A percentile compares a stretch with the other conserved stretches of the same genome.
These are phyloP conservation scores for Didymella glomerata DNA, from an alignment of 2,329 filamentous ascomycete genomes.

Conservation along the genomic window DNA sequence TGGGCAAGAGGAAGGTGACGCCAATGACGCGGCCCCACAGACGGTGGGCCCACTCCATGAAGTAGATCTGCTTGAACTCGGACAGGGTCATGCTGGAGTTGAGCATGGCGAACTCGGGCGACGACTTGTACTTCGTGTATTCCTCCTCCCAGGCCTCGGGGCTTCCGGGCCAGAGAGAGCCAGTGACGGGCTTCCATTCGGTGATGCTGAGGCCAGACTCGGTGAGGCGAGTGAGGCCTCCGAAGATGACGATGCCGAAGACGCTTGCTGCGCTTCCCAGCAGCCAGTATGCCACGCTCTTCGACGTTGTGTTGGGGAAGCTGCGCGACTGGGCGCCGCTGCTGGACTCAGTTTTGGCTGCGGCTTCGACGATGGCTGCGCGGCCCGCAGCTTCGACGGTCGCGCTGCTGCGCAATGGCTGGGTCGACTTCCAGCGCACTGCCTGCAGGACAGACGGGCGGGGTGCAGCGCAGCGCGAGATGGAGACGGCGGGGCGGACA, in stretches of 20 bases:
- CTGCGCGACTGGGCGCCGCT: conserved; percentile 34
- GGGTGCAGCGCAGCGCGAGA: conserved; percentile 26
- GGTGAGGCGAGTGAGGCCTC: conserved; percentile 89
- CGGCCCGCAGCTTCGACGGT: conserved; percentile 27
- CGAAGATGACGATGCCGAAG: conserved; percentile 96
- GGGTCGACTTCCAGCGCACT: conserved; percentile 49
- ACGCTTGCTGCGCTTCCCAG: conserved; percentile 90
- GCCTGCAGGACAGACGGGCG: conserved; percentile 41
- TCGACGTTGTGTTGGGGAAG: conserved; percentile 72
- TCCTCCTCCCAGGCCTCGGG: conserved; percentile 87
- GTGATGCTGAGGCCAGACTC: conserved; percentile 98
- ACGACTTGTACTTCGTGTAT: conserved; percentile 89
- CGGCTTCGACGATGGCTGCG: conserved; percentile 24
- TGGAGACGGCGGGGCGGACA: conserved; percentile 27
- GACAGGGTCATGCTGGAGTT: conserved; percentile 92
- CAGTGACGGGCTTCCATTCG: conserved; percentile 97
- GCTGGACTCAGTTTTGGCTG: conserved; percentile 23
- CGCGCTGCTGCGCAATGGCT: conserved; percentile 38
- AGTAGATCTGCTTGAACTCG: conserved; percentile 99
- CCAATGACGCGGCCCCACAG: conserved; percentile 94
- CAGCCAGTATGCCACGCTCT: conserved; percentile 88
- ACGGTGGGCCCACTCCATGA: conserved; percentile 98
- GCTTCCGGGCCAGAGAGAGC: conserved; percentile 83
- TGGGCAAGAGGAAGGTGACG: conserved; percentile 85
- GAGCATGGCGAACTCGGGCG: conserved; percentile 89